Conservation (phyloP, 2,329 filamentous ascomycete species). For the Epichloe brachyelytri region DNA sequence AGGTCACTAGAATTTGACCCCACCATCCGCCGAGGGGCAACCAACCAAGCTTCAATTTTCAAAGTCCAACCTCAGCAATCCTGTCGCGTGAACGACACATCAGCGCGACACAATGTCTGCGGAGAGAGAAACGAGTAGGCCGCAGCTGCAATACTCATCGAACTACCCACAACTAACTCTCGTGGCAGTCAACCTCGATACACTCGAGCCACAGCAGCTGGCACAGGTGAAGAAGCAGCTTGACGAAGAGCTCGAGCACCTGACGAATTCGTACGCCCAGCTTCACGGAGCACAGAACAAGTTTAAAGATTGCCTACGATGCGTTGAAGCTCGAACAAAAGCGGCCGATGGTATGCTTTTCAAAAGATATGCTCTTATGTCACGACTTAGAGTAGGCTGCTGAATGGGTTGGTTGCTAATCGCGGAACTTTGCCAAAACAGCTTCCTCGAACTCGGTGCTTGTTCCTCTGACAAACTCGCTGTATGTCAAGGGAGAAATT, state of each 20-base stretch:
- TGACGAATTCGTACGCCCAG: conserved; percentile 80
- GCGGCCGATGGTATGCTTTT: conserved; percentile 18
- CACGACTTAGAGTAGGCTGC: neutral
- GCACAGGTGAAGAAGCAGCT: conserved; percentile 89
- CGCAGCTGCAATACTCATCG: neutral
- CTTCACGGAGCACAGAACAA: conserved; percentile 81
- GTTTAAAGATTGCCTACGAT: conserved; percentile 79
- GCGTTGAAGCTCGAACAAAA: conserved; percentile 42
- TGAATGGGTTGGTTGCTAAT: neutral
- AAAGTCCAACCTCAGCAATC: neutral
- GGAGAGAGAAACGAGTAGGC: conserved; percentile 21
- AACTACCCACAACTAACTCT: neutral
- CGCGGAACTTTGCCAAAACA: neutral
- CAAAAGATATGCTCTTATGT: neutral
- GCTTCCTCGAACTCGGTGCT: conserved; percentile 47
- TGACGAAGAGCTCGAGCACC: conserved; percentile 88
- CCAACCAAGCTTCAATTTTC: neutral
- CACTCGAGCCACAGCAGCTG: conserved; percentile 73
- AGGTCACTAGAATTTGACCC: neutral
- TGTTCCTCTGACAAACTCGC: conserved; percentile 86
- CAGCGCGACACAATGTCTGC: conserved; percentile 16
- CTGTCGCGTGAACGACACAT: neutral
- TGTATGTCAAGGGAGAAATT: conserved; percentile 81
- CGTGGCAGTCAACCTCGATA: conserved; percentile 48
- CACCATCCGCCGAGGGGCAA: neutral